These are phyloP conservation scores for Gossypium lobatum DNA, from an alignment of 441 rosid species.

Conservation along the genomic window DNA sequence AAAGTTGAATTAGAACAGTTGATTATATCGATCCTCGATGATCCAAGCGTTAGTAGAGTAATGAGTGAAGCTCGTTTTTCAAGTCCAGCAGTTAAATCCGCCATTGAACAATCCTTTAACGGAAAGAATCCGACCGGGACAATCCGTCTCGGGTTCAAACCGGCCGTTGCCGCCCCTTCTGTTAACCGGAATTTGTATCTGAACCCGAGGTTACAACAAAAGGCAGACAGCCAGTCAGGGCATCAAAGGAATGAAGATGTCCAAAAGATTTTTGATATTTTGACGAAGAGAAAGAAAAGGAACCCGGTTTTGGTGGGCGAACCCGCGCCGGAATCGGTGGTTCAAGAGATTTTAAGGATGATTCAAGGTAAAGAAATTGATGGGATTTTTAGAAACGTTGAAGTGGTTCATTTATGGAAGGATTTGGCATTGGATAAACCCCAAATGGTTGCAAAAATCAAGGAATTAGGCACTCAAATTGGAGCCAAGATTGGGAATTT, in stretches of 20 bases:
- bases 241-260: slow-evolving; percentile 52
- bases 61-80: slow-evolving; percentile 98
- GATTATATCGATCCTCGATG: slow-evolving; percentile 88
- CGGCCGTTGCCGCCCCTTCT: slow-evolving; percentile 17
- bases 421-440: slow-evolving; percentile 45
- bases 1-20: slow-evolving; percentile 96
- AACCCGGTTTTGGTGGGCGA: slow-evolving; percentile 90
- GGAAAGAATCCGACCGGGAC: slow-evolving; percentile 27
- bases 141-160: slow-evolving; percentile 56
- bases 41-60: slow-evolving; percentile 92
- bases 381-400: slow-evolving; percentile 45
- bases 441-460: slow-evolving; percentile 37
- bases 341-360: slow-evolving; percentile 53
- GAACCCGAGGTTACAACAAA: slow-evolving; percentile 67
- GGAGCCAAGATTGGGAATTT: slow-evolving; percentile 37
- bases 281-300: slow-evolving; percentile 54
- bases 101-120: slow-evolving; percentile 54
- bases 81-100: slow-evolving; percentile 81
- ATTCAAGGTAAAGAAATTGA: slow-evolving; percentile 56
- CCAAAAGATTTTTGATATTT: slow-evolving; percentile 53
- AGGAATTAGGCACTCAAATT: slow-evolving; percentile 46
- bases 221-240: slow-evolving; percentile 27
- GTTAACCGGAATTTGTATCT: slow-evolving; percentile 45
- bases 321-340: slow-evolving; percentile 62
- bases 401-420: slow-evolving; percentile 54